Conservation (phyloP, 1,284 basidiomycete species). For the Inonotus obliquus region DNA sequence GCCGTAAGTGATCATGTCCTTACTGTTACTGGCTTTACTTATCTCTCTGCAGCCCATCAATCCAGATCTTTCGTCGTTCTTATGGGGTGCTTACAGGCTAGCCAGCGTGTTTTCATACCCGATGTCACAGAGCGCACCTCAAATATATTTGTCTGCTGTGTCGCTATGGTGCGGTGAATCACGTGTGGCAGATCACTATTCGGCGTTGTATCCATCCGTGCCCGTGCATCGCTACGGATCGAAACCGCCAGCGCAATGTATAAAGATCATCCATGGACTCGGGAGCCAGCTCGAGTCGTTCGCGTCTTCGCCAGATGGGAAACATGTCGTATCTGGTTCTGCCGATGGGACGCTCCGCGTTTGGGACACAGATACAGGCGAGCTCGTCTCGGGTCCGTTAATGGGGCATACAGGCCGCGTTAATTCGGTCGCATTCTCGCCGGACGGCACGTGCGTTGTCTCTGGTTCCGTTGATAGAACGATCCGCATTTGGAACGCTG, state of each 20-base stretch:
- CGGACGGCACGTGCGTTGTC: too few species aligned
- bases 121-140: background rate
- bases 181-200: background rate
- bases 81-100: background rate
- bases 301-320: too few species aligned
- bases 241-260: background rate
- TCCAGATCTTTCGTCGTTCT: background rate
- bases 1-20: background rate
- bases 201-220: background rate
- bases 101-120: background rate
- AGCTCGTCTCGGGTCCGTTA: background rate
- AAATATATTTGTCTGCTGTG: background rate
- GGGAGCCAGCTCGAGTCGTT: too few species aligned
- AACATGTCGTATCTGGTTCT: background rate
- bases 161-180: background rate
- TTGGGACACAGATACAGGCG: constrained; percentile 4
- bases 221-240: background rate
- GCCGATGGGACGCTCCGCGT: constrained; percentile 4
- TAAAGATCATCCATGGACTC: background rate
- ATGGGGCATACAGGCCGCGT: background rate
- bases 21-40: background rate
- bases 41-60: background rate
- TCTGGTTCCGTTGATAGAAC: background rate
- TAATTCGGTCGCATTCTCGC: too few species aligned
- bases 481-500: constrained; percentile 12